Evolutionary conservation across 495 filamentous ascomycete genomes (phyloP).

Genomic region (Cercophora scortea): DNA sequence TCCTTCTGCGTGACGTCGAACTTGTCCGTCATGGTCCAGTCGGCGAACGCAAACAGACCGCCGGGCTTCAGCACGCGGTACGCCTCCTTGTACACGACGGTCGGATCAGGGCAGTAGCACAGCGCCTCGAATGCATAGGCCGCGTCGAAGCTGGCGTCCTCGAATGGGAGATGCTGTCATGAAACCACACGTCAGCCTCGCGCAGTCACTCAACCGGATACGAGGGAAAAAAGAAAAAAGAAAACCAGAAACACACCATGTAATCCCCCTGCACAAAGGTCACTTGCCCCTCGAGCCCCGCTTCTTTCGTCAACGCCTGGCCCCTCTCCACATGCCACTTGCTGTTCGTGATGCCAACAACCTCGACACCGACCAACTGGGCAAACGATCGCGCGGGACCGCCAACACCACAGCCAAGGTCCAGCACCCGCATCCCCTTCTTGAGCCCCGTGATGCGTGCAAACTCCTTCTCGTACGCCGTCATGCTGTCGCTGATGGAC

Average conservation of each 20-base stretch:
- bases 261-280: slow-evolving; percentile 7
- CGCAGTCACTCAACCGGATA: background rate
- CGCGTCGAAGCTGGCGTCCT: slow-evolving; percentile 13
- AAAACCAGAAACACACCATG: background rate
- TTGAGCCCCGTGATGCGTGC: slow-evolving; percentile 8
- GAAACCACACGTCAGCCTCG: background rate
- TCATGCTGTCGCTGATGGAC: slow-evolving; percentile 11
- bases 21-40: slow-evolving; percentile 17
- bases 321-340: slow-evolving; percentile 14
- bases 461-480: slow-evolving; percentile 9
- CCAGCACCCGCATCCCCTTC: slow-evolving; percentile 9
- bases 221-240: background rate
- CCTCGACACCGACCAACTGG: background rate
- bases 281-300: slow-evolving; percentile 3
- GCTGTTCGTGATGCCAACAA: slow-evolving; percentile 14
- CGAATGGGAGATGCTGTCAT: slow-evolving; percentile 11
- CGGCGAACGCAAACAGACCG: slow-evolving; percentile 8
- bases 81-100: slow-evolving; percentile 8
- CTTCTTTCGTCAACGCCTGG: slow-evolving; percentile 3
- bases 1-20: slow-evolving; percentile 5
- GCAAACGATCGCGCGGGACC: slow-evolving; percentile 10
- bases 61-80: slow-evolving; percentile 15
- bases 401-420: slow-evolving; percentile 13
- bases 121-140: slow-evolving; percentile 12
- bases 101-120: slow-evolving; percentile 10